Base-by-base conservation (phyloP, 2,329 filamentous ascomycete species). In the Balansia obtecta region DNA sequence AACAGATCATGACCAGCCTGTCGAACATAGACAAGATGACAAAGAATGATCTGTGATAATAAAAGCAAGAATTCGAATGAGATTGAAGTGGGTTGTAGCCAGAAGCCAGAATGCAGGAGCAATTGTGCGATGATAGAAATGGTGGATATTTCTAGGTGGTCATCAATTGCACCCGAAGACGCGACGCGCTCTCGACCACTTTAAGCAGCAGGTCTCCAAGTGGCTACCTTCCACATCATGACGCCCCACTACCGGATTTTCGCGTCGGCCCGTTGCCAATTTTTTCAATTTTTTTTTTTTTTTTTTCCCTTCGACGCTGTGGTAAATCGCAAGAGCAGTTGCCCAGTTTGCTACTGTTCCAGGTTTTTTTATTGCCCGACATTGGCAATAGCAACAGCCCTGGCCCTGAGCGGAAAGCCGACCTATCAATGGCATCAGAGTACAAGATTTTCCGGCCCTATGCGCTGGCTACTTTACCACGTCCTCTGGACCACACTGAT, bases 401-500 rank as follows among this genome's bases (percentile, higher is more conserved):
- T 52, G 44, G 33, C 27, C 13, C 10, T 10, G 13, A 46, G 47
- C 44, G 45, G 44, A 40, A 40, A n/a, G 11, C 37, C 7, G 15
- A 10, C 13, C 43, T 60, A 55, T 57, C 57, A 32, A 82, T 82
- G 78, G 71, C 77, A 56, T 74, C 76, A 43, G 75, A 77, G 55
- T 79, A 82, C 58, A 75, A 77, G 54, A 74, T 84, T 50, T 78
- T 83, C 61, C 75, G 75, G 66, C 80, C 81, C n/a, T 82, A 79
- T 60, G 73, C 82, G 52, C 68, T 85, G 55, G 76, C 79, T 34
- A 68, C 76, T 9, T 68, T 85, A 44, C 79, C 81, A 11, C 68
- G 73, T 41, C 79, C 80, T 2, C 70, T 83, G 46, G 76, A 80
- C 55, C 70, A 67, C 50, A 70, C 65, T 42, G 70, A 65, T 56